Conservation (phyloP, 1,139 yeast genomes). For the Nakaseomyces bracarensis region DNA sequence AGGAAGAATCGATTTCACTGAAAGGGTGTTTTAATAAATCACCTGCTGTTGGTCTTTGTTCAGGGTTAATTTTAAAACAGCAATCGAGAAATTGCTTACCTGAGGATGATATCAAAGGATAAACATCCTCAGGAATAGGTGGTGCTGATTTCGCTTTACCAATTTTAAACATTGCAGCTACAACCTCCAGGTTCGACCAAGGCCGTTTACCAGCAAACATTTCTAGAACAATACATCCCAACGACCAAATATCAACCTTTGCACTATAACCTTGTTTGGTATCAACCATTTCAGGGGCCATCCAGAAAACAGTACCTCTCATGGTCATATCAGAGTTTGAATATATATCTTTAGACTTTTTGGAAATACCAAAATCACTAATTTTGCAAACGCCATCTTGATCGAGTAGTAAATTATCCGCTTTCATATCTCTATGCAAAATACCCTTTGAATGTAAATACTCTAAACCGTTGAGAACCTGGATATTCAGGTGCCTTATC, state of each 20-base stretch:
- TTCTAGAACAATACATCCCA: constrained; percentile 93
- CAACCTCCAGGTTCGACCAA: constrained; percentile 74
- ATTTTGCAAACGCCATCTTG: constrained; percentile 92
- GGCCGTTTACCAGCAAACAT: constrained; percentile 87
- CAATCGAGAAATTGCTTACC: constrained; percentile 66
- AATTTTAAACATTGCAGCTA: constrained; percentile 64
- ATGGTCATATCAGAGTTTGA: constrained; percentile 92
- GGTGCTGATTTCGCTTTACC: constrained; percentile 80
- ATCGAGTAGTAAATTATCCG: constrained; percentile 84
- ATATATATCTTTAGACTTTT: constrained; percentile 77
- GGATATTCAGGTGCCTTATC: constrained; percentile 66
- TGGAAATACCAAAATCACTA: constrained; percentile 94
- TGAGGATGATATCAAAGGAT: constrained; percentile 48
- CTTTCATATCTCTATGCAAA: constrained; percentile 89
- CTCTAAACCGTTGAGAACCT: constrained; percentile 73
- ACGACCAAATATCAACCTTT: constrained; percentile 85
- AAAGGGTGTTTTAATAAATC: constrained; percentile 57
- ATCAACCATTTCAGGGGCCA: constrained; percentile 98
- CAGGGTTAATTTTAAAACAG: constrained; percentile 80
- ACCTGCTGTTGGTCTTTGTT: constrained; percentile 78
- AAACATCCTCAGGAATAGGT: constrained; percentile 85
- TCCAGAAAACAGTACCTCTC: constrained; percentile 99
- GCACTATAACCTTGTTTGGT: constrained; percentile 93
- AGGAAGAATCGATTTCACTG: constrained; percentile 41
- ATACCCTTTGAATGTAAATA: constrained; percentile 84